Conservation (phyloP, 495 filamentous ascomycete species). For the Choiromyces venosus region DNA sequence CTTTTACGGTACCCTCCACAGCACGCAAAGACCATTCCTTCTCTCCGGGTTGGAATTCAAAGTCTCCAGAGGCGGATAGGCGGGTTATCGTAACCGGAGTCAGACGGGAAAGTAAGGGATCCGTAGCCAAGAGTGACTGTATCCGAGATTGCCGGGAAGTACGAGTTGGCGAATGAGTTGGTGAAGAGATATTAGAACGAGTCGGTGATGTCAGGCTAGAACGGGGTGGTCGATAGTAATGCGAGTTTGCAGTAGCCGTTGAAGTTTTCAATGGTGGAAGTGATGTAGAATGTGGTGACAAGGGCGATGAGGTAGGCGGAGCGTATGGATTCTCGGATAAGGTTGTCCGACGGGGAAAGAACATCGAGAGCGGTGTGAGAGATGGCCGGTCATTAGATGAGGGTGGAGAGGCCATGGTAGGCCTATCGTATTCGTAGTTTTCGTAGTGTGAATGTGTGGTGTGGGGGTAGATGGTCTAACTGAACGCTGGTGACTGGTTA, state of each 20-base stretch:
- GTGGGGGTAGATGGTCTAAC: background rate
- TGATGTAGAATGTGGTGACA: slow-evolving; percentile 26
- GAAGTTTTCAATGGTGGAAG: slow-evolving; percentile 5
- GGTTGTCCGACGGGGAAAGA: slow-evolving; percentile 14
- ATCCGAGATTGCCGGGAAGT: slow-evolving; percentile 32
- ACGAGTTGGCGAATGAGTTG: slow-evolving; percentile 34
- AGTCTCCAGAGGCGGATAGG: slow-evolving; percentile 26
- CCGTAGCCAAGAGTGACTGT: slow-evolving; percentile 34
- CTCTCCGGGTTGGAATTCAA: slow-evolving; percentile 34
- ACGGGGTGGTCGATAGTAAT: slow-evolving; percentile 39
- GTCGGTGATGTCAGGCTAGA: slow-evolving; percentile 36
- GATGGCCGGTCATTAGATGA: slow-evolving; percentile 8
- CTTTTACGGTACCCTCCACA: slow-evolving; percentile 37
- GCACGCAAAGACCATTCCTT: slow-evolving; percentile 38
- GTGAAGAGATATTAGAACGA: slow-evolving; percentile 35
- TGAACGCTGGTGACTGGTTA: background rate
- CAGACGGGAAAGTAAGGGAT: slow-evolving; percentile 33
- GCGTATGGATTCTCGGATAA: slow-evolving; percentile 18
- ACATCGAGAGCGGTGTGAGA: slow-evolving; percentile 6
- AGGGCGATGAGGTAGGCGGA: slow-evolving; percentile 28
- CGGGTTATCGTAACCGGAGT: slow-evolving; percentile 34
- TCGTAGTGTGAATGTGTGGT: background rate
- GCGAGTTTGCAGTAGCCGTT: slow-evolving; percentile 15
- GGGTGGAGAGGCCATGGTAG: slow-evolving; percentile 15
- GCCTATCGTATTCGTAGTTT: background rate